phyloP scores from a whole-genome alignment of 2,329 filamentous ascomycete species.

The Fusarium pseudonygamai region DNA sequence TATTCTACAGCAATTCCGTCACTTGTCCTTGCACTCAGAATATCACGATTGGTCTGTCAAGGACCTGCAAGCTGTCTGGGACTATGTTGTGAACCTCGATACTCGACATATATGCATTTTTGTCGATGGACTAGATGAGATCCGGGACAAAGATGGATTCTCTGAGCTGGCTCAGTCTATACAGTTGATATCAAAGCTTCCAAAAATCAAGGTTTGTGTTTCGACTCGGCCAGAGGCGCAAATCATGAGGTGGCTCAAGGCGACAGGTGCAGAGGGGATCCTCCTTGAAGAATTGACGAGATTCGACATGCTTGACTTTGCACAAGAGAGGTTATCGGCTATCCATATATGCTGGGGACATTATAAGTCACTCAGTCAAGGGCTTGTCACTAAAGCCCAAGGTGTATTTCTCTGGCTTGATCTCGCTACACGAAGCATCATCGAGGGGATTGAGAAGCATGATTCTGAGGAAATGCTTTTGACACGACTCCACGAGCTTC shows the following conservation, averaged over 20 bases:
- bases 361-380: too few relatives aligned
- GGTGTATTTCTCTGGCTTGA: too few relatives aligned
- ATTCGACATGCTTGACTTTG: background rate
- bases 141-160: background rate
- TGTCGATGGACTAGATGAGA: background rate
- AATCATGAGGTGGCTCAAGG: background rate
- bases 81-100: fast-evolving
- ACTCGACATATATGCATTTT: fast-evolving
- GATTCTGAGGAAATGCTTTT: too few relatives aligned
- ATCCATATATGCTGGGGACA: too few relatives aligned
- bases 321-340: too few relatives aligned
- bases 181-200: fast-evolving
- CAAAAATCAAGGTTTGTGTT: fast-evolving
- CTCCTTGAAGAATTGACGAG: background rate
- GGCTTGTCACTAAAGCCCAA: too few relatives aligned
- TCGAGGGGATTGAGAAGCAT: too few relatives aligned
- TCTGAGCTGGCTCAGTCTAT: fast-evolving
- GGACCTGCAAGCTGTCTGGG: background rate
- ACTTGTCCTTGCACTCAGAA: fast-evolving
- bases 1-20: fast-evolving
- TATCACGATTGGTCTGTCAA: background rate
- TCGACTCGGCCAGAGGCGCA: background rate
- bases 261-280: background rate
- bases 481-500: too few relatives aligned
- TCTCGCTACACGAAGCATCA: too few relatives aligned